Evolutionary conservation across 1,284 basidiomycete genomes (phyloP), one percentile per base, ranked within the genome.

Genomic region (Pterula multifida): DNA sequence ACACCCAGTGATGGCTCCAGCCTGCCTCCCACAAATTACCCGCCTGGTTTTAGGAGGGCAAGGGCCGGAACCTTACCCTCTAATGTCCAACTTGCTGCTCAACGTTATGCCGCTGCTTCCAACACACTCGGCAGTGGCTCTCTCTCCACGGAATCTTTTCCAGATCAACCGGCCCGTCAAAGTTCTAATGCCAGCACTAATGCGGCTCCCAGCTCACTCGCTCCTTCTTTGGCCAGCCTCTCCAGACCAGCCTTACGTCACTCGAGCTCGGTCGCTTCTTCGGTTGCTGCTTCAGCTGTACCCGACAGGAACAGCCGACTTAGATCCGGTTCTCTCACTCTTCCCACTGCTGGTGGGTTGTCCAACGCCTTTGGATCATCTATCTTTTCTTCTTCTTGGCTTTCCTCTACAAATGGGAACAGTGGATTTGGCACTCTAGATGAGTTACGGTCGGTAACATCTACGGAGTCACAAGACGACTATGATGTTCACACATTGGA

Each of bases 401-500:
- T 92, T 57, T 75, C 86, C 28, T 78, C 79, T 44, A 67, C 73
- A 56, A 82, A 77, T 58, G 71, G 72, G 32, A 67, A 66, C 36
- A 69, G 72, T 50, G 75, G 76, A 22, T 77, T 82, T 56, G 72
- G 81, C 36, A 71, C 79, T 55, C 67, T 89, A 56, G 86, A 90
- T 53, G 87, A 90, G 64, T 64, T 87, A 58, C 80, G 85, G 56
- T 88, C 85, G 39, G 81, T 85, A 48, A 79, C 80, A 47, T 87
- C 85, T 25, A 78, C 78, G 54, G 85, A 88, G 59, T 84, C 84
- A n/a, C 76, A 71, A 19, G 91, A 94, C 54, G 88, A 93, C 52
- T 89, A 90, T 63, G 88, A 92, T 61, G 88, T 93, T 48, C 87
- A 91, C 60, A 96, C 93, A 23, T 76, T 97, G 55, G 92, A 94